Percentiles rank a stretch among this genome's conserved stretches.
Conservation (phyloP, 805 yeast species). For the Phaffomyces antillensis region DNA sequence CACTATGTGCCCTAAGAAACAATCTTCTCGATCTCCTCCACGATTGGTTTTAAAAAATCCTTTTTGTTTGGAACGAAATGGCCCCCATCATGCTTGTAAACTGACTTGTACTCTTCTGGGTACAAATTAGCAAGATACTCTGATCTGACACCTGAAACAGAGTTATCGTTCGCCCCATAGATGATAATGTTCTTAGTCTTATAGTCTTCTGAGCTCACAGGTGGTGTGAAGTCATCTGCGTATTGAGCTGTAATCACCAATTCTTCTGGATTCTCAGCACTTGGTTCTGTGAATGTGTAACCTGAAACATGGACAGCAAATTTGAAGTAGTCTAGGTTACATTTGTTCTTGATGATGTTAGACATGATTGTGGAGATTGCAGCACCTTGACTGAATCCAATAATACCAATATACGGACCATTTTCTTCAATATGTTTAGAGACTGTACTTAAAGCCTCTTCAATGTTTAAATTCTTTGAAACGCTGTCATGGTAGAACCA, state of each 20-base stretch:
- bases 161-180: constrained; percentile 80
- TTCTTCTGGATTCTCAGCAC: constrained; percentile 23
- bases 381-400: constrained; percentile 96
- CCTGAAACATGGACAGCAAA: constrained; percentile 79
- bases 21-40: constrained; percentile 26
- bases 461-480: constrained; percentile 40
- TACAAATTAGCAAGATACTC: constrained; percentile 50
- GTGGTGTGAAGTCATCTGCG: constrained; percentile 25
- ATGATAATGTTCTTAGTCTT: constrained; percentile 57
- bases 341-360: constrained; percentile 41
- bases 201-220: constrained; percentile 22
- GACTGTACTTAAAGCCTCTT: constrained; percentile 43
- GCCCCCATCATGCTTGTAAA: constrained; percentile 87
- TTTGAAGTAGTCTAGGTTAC: constrained; percentile 38
- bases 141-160: constrained; percentile 71
- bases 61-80: constrained; percentile 93
- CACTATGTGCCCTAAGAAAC: neutral
- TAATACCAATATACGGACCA: constrained; percentile 81
- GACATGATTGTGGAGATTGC: constrained; percentile 71
- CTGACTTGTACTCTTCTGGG: constrained; percentile 37
- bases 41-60: constrained; percentile 37
- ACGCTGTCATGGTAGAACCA: constrained; percentile 68
- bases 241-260: constrained; percentile 32
- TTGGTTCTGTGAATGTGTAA: constrained; percentile 37
- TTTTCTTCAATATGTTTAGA: constrained; percentile 47